These are phyloP conservation scores for Amanita pseudoporphyria DNA, from an alignment of 768 basidiomycete species.

Conservation along the genomic window DNA sequence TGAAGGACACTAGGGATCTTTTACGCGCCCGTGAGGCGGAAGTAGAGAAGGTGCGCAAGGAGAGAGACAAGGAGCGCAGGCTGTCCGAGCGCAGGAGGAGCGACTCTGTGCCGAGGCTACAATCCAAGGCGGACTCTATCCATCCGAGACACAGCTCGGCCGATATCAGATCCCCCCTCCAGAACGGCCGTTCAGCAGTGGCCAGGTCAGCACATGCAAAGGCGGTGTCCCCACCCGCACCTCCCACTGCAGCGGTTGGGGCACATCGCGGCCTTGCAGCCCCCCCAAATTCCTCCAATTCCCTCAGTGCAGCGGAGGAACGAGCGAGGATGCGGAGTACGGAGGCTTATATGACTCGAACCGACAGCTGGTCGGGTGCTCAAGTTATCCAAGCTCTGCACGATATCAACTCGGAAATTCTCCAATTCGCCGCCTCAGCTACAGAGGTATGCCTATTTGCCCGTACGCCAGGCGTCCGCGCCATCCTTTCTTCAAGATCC, in stretches of 20 bases:
- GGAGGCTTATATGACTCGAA: constrained; percentile 66
- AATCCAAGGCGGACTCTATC: neutral
- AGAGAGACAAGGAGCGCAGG: constrained; percentile 25
- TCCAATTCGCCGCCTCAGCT: constrained; percentile 71
- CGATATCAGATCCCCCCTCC: constrained; percentile 1
- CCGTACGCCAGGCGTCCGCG: constrained; percentile 24
- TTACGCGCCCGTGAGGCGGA: constrained; percentile 50
- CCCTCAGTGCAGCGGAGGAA: constrained; percentile 34
- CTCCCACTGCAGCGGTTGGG: neutral
- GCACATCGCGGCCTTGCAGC: constrained; percentile 5
- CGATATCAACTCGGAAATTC: constrained; percentile 72
- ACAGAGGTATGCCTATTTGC: constrained; percentile 54
- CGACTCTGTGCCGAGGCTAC: constrained; percentile 2
- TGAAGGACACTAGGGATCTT: constrained; percentile 52
- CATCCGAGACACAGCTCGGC: neutral
- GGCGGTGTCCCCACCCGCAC: constrained; percentile 13
- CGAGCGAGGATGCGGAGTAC: constrained; percentile 45
- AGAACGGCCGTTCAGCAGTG: constrained; percentile 3
- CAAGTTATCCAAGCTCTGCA: constrained; percentile 73
- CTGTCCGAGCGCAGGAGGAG: constrained; percentile 23
- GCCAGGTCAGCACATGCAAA: constrained; percentile 15
- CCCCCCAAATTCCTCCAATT: constrained; percentile 10
- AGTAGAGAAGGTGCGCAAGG: constrained; percentile 40
- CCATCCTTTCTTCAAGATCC: constrained; percentile 25
- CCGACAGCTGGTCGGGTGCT: constrained; percentile 67